Conservation (phyloP, 441 rosid species). For the Populus hybrid region DNA sequence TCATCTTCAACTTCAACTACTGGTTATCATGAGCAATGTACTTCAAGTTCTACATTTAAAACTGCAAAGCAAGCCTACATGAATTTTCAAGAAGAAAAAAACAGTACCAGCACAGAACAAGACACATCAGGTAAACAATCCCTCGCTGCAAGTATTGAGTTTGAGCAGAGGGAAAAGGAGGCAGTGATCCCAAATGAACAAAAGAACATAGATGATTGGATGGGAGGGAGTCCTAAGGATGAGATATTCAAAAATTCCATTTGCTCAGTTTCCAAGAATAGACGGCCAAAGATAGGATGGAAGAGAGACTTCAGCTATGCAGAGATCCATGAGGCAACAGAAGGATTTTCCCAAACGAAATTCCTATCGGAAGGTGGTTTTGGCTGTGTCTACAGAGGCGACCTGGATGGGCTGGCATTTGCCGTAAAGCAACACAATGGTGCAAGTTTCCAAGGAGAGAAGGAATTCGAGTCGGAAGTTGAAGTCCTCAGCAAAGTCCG, state of each 20-base stretch:
- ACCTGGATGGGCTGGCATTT: conserved; percentile 46
- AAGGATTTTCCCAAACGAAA: conserved; percentile 42
- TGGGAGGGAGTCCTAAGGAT: conserved; percentile 23
- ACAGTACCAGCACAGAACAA: conserved; percentile 18
- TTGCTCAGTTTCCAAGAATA: conserved; percentile 50
- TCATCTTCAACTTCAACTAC: conserved; percentile 16
- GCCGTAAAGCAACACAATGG: conserved; percentile 90
- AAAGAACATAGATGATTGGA: conserved; percentile 22
- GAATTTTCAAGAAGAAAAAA: conserved; percentile 22
- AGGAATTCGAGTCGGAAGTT: conserved; percentile 78
- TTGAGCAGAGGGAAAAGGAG: conserved; percentile 14
- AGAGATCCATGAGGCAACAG: conserved; percentile 52
- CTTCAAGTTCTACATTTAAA: conserved; percentile 24
- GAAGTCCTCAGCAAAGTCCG: conserved; percentile 79
- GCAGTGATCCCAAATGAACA: conserved; percentile 25
- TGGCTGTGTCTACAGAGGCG: conserved; percentile 45
- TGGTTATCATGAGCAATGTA: conserved; percentile 13
- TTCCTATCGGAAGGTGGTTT: conserved; percentile 54
- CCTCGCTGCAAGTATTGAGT: conserved; percentile 10
- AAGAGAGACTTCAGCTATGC: conserved; percentile 43
- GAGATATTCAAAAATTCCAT: conserved; percentile 31
- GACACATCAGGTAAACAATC: conserved; percentile 31
- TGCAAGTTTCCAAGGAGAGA: conserved; percentile 78
- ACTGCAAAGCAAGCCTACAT: conserved; percentile 18
- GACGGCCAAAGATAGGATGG: conserved; percentile 48